phyloP scores from a whole-genome alignment of 345 rosid genomes.

The Hypericum perforatum region DNA sequence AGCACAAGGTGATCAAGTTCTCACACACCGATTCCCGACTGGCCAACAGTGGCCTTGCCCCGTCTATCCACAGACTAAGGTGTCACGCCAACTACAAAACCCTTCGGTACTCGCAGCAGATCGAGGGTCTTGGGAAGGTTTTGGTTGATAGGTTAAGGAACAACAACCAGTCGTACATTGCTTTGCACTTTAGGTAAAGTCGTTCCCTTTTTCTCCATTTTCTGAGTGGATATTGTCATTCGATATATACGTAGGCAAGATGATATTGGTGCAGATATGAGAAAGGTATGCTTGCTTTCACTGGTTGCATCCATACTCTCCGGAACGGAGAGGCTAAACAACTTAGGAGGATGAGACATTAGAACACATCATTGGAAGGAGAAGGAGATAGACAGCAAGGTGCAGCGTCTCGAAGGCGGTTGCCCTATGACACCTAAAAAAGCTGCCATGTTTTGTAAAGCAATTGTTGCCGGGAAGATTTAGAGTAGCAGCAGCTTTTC shows the following conservation, averaged over 20 bases:
- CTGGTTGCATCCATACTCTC: slow-evolving; percentile 93
- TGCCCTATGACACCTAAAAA: slow-evolving; percentile 98
- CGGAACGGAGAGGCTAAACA: slow-evolving; percentile 61
- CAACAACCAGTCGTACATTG: slow-evolving; percentile 61
- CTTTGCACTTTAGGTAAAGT: slow-evolving; percentile 74
- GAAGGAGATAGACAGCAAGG: slow-evolving; percentile 89
- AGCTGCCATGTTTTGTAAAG: slow-evolving; percentile 86
- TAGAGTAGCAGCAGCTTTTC: too few relatives aligned
- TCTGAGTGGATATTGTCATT: background rate
- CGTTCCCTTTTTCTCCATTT: background rate
- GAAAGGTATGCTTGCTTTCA: too few relatives aligned
- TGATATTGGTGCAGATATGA: too few relatives aligned
- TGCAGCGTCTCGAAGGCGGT: too few relatives aligned
- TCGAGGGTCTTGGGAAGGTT: slow-evolving; percentile 56
- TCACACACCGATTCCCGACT: slow-evolving; percentile 88
- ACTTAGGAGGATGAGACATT: slow-evolving; percentile 70
- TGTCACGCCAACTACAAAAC: slow-evolving; percentile 91
- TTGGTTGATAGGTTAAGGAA: slow-evolving; percentile 62
- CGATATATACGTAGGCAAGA: background rate
- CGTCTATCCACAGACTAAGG: slow-evolving; percentile 64
- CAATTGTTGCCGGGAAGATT: too few relatives aligned
- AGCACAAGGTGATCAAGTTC: slow-evolving; percentile 74
- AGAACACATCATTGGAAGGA: slow-evolving; percentile 87
- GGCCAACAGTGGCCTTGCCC: slow-evolving; percentile 70
- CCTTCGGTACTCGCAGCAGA: slow-evolving; percentile 51